These are phyloP conservation scores for Pelomyxa schiedti DNA, from an alignment of 78 protist genomes.

Conservation along the genomic window DNA sequence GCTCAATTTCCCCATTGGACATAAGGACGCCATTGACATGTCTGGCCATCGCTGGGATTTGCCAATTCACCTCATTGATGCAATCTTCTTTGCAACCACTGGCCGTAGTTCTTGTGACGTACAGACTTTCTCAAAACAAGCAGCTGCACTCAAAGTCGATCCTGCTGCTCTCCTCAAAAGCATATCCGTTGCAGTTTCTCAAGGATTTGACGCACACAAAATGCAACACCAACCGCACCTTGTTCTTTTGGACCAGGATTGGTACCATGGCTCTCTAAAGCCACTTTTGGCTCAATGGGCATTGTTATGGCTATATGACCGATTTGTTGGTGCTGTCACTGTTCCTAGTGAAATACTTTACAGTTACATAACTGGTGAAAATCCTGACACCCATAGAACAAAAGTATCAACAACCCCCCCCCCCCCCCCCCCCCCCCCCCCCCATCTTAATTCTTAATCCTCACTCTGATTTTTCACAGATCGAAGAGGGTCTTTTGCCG, in stretches of 20 bases:
- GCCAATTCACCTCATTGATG: slow-evolving; percentile 50
- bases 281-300: slow-evolving; percentile 38
- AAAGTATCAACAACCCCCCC: too few species aligned
- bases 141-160: neutral
- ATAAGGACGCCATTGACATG: slow-evolving; percentile 14
- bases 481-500: neutral
- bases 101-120: too few species aligned
- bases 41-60: slow-evolving; percentile 57
- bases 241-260: slow-evolving; percentile 18
- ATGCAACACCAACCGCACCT: slow-evolving; percentile 54
- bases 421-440: too few species aligned
- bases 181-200: neutral
- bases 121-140: too few species aligned
- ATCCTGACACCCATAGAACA: too few species aligned
- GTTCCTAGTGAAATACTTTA: neutral
- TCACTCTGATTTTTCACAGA: too few species aligned
- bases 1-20: slow-evolving; percentile 76
- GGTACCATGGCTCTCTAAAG: slow-evolving; percentile 16
- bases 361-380: neutral
- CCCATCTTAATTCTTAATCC: too few species aligned
- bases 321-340: neutral
- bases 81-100: slow-evolving; percentile 17
- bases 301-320: slow-evolving; percentile 19
- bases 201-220: neutral
- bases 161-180: neutral